Base-by-base conservation (phyloP, 176 grass and related monocot species). In the Hyparrhenia diplandra region DNA sequence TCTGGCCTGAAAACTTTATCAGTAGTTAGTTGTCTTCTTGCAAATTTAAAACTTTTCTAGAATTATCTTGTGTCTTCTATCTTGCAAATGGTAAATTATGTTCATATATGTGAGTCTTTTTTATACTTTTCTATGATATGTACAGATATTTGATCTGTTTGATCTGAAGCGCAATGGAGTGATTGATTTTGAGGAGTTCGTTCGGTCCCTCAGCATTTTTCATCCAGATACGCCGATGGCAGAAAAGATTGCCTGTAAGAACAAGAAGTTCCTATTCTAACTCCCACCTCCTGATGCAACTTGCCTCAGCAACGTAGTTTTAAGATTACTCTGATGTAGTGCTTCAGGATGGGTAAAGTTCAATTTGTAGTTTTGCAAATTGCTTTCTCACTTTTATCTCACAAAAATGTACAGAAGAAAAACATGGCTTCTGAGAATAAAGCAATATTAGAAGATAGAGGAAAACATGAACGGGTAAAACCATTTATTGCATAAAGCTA, bases 81-180 rank as follows among this genome's bases (percentile, higher is more conserved):
- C 55, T 24, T 3, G 0, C 0, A 2, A 61, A 68, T 12, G 61
- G 24, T 71, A 78, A 12, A 73, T 49, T 77, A n/a, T 31, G 20
- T 63, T 61, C 13, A 51, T 9, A 32, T 64, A 8, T 52, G 39
- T 80, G 23, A 71, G 8, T 5, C 2, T n/a, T n/a, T n/a, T n/a
- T n/a, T 74, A 1, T 28, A 24, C 21, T 58, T 37, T 54, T 83
- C 42, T 67, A 10, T 51, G 8, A 67, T 54, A 39, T 69, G n/a
- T 27, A n/a, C 87, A 97, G 94, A 88, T 97, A 88, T 97, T 97
- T 88, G 91, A 97, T 68, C 49, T 97, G 47, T 97, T 97, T 85
- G 91, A 97, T 87, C 59, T 87, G 18, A 92, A 97, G 59, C 80
- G 73, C 47, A 92, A 94, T 30, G 91, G 94, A 1, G 87, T 94